Evolutionary conservation across 1,284 basidiomycete species (phyloP).

Genomic region (Marasmius tenuissimus): DNA sequence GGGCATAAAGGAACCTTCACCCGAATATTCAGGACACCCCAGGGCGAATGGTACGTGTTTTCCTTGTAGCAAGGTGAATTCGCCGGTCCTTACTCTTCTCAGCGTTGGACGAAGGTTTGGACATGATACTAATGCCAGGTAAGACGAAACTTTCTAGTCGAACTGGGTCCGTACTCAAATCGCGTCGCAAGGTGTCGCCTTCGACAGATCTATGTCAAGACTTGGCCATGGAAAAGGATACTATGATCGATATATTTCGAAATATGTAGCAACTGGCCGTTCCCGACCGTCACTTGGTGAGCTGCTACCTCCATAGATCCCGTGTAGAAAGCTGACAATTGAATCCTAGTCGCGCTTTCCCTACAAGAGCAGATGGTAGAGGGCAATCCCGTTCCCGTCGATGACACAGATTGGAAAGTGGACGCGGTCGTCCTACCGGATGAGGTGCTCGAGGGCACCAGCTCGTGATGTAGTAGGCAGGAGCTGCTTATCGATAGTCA

Average conservation of each 20-base stretch:
- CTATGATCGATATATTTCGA: conserved; percentile 71
- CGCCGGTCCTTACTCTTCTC: conserved; percentile 6
- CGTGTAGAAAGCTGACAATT: conserved; percentile 5
- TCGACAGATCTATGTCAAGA: conserved; percentile 67
- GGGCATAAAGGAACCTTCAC: conserved; percentile 72
- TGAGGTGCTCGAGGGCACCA: conserved; percentile 17
- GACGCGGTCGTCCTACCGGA: conserved; percentile 65
- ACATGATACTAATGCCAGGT: conserved; percentile 75
- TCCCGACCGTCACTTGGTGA: conserved; percentile 55
- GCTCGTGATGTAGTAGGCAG: no score
- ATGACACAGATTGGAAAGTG: conserved; percentile 65
- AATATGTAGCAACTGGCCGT: conserved; percentile 43
- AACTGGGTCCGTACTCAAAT: background rate
- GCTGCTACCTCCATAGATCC: conserved; percentile 13
- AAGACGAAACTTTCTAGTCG: conserved; percentile 16
- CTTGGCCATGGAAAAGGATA: conserved; percentile 82
- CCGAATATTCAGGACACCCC: conserved; percentile 38
- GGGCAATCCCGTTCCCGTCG: conserved; percentile 53
- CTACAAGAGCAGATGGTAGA: conserved; percentile 67
- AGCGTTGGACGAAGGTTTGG: conserved; percentile 53
- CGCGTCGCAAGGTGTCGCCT: conserved; percentile 61
- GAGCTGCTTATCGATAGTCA: no score
- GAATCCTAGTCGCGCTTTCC: conserved; percentile 55
- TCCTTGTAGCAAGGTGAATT: background rate
- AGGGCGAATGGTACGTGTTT: conserved; percentile 51